Evolutionary conservation across 2,329 filamentous ascomycete species (phyloP).

Genomic region (Ceratocystis colombiana): DNA sequence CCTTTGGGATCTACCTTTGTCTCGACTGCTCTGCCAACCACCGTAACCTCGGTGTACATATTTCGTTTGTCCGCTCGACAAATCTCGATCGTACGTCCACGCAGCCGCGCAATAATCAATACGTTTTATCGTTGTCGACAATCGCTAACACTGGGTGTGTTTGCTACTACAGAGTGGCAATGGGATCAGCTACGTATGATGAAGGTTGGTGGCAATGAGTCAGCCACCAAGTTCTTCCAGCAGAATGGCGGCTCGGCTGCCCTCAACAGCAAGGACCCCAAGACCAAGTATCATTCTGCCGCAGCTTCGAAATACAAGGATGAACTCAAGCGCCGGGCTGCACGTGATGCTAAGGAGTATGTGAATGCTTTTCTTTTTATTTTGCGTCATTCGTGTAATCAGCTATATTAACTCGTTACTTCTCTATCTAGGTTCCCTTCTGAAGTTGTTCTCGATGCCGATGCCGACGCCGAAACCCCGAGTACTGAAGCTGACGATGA

Average conservation of each 20-base stretch:
- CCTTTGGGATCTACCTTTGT: slow-evolving; percentile 94
- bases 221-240: slow-evolving; percentile 96
- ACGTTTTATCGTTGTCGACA: neutral
- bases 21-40: slow-evolving; percentile 97
- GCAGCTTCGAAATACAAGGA: slow-evolving; percentile 98
- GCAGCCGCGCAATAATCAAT: neutral
- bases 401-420: neutral
- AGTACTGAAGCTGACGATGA: slow-evolving; percentile 75
- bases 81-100: slow-evolving; percentile 83
- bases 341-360: slow-evolving; percentile 74
- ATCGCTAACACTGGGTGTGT: slow-evolving; percentile 2
- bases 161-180: slow-evolving; percentile 64
- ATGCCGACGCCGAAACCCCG: slow-evolving; percentile 66
- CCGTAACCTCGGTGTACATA: slow-evolving; percentile 94
- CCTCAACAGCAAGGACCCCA: slow-evolving; percentile 89
- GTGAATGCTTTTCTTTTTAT: slow-evolving; percentile 30
- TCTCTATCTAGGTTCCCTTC: slow-evolving; percentile 55
- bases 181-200: slow-evolving; percentile 95
- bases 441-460: slow-evolving; percentile 69
- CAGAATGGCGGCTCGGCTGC: slow-evolving; percentile 89
- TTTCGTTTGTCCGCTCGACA: slow-evolving; percentile 96
- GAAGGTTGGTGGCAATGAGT: slow-evolving; percentile 98
- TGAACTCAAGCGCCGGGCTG: slow-evolving; percentile 77
- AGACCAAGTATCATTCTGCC: slow-evolving; percentile 90
- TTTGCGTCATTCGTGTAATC: neutral